phyloP scores from a whole-genome alignment of 441 rosid genomes.

The Jatropha podagrica region DNA sequence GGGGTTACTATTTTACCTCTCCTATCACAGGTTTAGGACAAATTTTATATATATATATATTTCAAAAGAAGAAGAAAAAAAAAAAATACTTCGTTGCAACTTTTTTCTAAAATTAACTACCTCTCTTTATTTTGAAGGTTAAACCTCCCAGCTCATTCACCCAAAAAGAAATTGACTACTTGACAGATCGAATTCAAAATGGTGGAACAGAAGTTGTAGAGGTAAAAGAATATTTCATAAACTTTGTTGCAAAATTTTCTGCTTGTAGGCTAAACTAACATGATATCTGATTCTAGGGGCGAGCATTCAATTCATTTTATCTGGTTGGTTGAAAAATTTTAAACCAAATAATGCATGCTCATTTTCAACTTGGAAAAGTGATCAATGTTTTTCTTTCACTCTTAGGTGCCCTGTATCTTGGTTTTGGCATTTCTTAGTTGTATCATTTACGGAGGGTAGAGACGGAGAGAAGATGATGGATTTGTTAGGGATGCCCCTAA shows the following conservation, averaged over 20 bases:
- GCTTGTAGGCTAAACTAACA: neutral
- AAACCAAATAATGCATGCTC: neutral
- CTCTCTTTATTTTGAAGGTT: slow-evolving; percentile 45
- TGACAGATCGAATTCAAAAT: slow-evolving; percentile 90
- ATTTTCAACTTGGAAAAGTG: neutral
- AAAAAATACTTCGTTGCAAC: neutral
- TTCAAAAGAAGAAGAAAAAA: too few species aligned
- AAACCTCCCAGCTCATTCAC: slow-evolving; percentile 83
- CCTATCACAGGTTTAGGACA: slow-evolving; percentile 64
- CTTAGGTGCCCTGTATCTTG: neutral
- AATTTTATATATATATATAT: neutral
- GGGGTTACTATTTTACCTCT: slow-evolving; percentile 82
- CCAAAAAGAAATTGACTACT: slow-evolving; percentile 69
- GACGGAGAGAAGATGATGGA: neutral
- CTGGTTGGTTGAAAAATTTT: too few species aligned
- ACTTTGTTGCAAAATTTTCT: neutral
- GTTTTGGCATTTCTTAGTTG: neutral
- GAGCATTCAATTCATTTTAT: neutral
- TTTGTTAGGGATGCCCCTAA: neutral
- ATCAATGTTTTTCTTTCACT: neutral
- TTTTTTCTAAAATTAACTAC: neutral
- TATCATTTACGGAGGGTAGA: neutral
- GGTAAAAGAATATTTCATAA: slow-evolving; percentile 38
- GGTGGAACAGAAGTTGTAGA: slow-evolving; percentile 98
- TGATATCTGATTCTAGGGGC: neutral